Conservation (phyloP, 1,284 basidiomycete genomes). For the Ganoderma lingzhi region DNA sequence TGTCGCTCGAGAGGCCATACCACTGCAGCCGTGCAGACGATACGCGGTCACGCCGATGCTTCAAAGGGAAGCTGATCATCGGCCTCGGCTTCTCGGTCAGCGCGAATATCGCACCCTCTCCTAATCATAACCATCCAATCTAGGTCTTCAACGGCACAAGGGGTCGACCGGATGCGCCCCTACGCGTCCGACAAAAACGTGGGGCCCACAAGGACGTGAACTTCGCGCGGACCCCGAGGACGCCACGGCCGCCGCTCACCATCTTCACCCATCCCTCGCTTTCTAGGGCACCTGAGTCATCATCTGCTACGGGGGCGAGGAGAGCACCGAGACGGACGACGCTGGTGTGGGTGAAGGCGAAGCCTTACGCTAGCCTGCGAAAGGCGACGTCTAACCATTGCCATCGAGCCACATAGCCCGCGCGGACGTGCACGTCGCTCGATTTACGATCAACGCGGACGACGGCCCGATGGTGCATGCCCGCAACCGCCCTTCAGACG, state of each 20-base stretch:
- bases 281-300: slow-evolving; percentile 71
- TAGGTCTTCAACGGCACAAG: slow-evolving; percentile 46
- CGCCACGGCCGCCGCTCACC: slow-evolving; percentile 45
- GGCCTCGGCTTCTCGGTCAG: too few relatives aligned
- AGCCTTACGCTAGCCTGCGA: slow-evolving; percentile 9
- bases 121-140: background rate
- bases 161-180: slow-evolving; percentile 21
- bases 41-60: too few relatives aligned
- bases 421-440: slow-evolving; percentile 66
- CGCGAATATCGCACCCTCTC: background rate
- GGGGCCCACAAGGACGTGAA: too few relatives aligned
- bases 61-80: too few relatives aligned
- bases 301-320: slow-evolving; percentile 67
- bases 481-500: slow-evolving; percentile 62
- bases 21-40: too few relatives aligned
- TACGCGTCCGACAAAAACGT: background rate
- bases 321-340: slow-evolving; percentile 65
- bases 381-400: slow-evolving; percentile 34
- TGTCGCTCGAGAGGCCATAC: too few relatives aligned
- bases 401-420: slow-evolving; percentile 43
- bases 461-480: slow-evolving; percentile 87
- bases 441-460: slow-evolving; percentile 85
- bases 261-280: slow-evolving; percentile 61
- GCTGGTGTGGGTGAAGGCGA: background rate
- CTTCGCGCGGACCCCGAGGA: slow-evolving; percentile 12